These are phyloP conservation scores for Cryptococcus deneoformans DNA, from an alignment of 1,284 basidiomycete species.

Conservation along the genomic window DNA sequence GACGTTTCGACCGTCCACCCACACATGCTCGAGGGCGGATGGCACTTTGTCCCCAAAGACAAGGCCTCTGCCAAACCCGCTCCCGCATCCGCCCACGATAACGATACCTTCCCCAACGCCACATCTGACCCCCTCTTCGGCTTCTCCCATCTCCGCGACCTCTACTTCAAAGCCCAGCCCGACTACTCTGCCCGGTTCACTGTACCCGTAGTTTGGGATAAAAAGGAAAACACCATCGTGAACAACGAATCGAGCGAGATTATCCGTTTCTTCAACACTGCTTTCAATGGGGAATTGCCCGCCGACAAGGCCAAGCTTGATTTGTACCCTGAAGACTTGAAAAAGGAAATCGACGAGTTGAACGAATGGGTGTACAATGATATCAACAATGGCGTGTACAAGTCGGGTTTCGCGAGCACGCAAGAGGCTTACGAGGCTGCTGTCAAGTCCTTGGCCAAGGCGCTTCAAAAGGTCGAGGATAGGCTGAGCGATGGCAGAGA, in stretches of 20 bases:
- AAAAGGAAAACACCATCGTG: constrained; percentile 81
- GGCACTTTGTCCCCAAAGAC: constrained; percentile 69
- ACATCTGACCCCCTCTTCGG: constrained; percentile 68
- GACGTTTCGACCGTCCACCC: constrained; percentile 82
- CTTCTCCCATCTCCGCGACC: constrained; percentile 71
- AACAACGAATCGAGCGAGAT: constrained; percentile 95
- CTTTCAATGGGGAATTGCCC: constrained; percentile 71
- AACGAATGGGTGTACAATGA: constrained; percentile 79
- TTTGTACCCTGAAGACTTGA: constrained; percentile 71
- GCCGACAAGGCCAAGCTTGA: constrained; percentile 64
- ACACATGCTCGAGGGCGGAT: constrained; percentile 75
- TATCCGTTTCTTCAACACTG: constrained; percentile 82
- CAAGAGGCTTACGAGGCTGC: constrained; percentile 79
- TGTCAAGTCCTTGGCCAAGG: constrained; percentile 67
- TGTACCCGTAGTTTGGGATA: constrained; percentile 95
- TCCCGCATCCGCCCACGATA: constrained; percentile 30
- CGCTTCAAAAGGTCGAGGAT: constrained; percentile 77
- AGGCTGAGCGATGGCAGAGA: constrained; percentile 68
- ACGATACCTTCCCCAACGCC: constrained; percentile 67
- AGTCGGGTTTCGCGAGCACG: constrained; percentile 78
- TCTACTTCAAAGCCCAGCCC: constrained; percentile 76
- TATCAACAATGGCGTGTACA: constrained; percentile 70
- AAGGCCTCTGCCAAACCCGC: constrained; percentile 22
- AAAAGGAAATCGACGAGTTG: constrained; percentile 76
- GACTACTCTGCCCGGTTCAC: constrained; percentile 69